These are phyloP conservation scores for Cytospora mali DNA, from an alignment of 2,329 filamentous ascomycete genomes.

Conservation along the genomic window DNA sequence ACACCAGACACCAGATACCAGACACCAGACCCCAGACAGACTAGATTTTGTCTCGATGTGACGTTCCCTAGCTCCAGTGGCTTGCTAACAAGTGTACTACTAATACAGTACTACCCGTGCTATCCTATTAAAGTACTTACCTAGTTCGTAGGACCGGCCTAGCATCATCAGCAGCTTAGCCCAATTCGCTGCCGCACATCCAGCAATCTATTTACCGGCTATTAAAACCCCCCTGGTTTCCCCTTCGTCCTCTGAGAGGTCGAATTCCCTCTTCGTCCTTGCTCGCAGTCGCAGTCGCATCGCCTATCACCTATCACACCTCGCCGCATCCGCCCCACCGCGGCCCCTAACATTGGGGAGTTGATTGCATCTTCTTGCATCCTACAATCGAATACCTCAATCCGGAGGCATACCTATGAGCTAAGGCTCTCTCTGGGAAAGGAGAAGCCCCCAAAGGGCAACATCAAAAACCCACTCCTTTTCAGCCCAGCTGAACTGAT, in stretches of 20 bases:
- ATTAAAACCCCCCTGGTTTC: constrained; percentile 17
- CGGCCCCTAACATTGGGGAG: not conserved
- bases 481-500: not conserved
- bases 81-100: not conserved
- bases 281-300: constrained; percentile 17
- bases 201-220: constrained; percentile 7
- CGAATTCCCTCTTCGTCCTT: not conserved
- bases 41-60: constrained; percentile 19
- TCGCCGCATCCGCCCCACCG: not conserved
- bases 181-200: constrained; percentile 13
- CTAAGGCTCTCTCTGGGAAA: not conserved
- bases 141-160: constrained; percentile 10
- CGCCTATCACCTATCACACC: too few species aligned
- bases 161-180: constrained; percentile 16
- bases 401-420: too few species aligned
- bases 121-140: too few species aligned
- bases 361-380: not conserved
- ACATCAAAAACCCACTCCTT: not conserved
- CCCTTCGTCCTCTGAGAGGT: constrained; percentile 6
- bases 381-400: not conserved
- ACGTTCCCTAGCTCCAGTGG: constrained; percentile 12
- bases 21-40: too few species aligned
- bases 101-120: not conserved
- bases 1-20: too few species aligned
- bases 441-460: not conserved